Evolutionary conservation across 2,329 filamentous ascomycete species (phyloP), one percentile per base, ranked within the genome.

Genomic region (Ophiostoma sp.): DNA sequence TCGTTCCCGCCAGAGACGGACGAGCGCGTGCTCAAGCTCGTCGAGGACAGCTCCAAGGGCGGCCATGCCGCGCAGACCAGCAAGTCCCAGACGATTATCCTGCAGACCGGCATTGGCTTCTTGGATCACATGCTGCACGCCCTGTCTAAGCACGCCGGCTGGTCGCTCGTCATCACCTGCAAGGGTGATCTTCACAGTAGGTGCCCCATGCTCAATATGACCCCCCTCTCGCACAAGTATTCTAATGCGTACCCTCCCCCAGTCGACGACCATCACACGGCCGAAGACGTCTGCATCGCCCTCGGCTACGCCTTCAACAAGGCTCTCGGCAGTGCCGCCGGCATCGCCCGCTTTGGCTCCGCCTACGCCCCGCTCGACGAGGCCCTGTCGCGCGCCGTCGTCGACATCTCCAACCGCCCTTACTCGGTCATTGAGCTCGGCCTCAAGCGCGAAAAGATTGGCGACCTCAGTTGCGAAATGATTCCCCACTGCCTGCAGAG

Each of bases 181-280:
- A 89, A 92, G 81, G 96, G 96, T 72, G 96, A 99, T 84, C 84
- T 98, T 71, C 93, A 97, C 85, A 97, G 93, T 95, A 17, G 8
- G 63, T 63, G 1, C 17, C 12, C 55, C 28, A 1, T 59, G 8
- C 1, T 9, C 11, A 33, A 6, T 28, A 7, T 31, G 17, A 33
- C 31, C 33, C 33, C 33, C 33, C 33, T 36, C 70, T 75, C 28
- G 74, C 69, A 1, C 1, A 3, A 3, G 11, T 15, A 48, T 48
- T 19, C 42, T 48, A 48, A 48, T 48, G 19, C 50, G 50, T 15
- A 11, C n/a, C n/a, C 22, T 12, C 6, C 7, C 42, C 3, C 22
- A 95, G 94, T 99, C 82, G 96, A 99, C 84, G 96, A 98, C 87
- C 96, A 99, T 85, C 96, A 99, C 88, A 98, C 95, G 9, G 92